A percentile compares a stretch with the other conserved stretches of the same genome.
Conservation (phyloP, 2,329 filamentous ascomycete species). For the Penicillium sp. region DNA sequence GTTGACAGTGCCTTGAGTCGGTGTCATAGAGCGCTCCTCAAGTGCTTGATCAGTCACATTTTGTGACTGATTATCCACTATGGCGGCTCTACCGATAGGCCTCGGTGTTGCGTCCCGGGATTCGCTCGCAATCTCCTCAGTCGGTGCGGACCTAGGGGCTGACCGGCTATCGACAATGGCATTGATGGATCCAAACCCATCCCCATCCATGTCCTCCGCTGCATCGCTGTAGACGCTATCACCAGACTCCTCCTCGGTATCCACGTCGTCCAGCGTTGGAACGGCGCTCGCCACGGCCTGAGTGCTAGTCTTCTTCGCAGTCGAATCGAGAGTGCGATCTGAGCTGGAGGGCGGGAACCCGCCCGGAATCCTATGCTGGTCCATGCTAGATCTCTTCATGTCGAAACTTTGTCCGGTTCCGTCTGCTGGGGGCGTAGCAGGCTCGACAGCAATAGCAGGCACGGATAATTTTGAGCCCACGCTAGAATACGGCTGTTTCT, state of each 20-base stretch:
- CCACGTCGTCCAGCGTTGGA: conserved; percentile 22
- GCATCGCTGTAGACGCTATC: conserved; percentile 52
- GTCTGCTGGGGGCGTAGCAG: conserved; percentile 49
- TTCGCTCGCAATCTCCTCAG: conserved; percentile 9
- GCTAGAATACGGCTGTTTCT: conserved; percentile 11
- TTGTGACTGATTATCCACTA: conserved; percentile 18
- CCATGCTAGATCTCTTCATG: conserved; percentile 32
- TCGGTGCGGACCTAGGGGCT: conserved; percentile 17
- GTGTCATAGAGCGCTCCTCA: conserved; percentile 24
- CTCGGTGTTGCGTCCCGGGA: conserved; percentile 21
- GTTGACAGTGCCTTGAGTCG: conserved; percentile 17
- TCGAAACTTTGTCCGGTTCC: conserved; percentile 29
- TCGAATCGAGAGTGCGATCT: conserved; percentile 20
- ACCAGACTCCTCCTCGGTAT: conserved; percentile 41
- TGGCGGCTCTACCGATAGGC: conserved; percentile 11
- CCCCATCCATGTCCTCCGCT: conserved; percentile 43
- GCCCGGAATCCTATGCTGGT: conserved; percentile 58
- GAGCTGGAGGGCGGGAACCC: conserved; percentile 51
- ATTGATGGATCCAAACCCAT: conserved; percentile 52
- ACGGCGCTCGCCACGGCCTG: conserved; percentile 16
- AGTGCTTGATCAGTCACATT: conserved; percentile 9
- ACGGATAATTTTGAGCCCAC: conserved; percentile 25
- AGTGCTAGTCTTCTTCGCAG: conserved; percentile 10
- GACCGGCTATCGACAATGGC: conserved; percentile 46
- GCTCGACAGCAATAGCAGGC: conserved; percentile 49